Conservation (phyloP, 306 rosid genomes). For the Fagus crenata region DNA sequence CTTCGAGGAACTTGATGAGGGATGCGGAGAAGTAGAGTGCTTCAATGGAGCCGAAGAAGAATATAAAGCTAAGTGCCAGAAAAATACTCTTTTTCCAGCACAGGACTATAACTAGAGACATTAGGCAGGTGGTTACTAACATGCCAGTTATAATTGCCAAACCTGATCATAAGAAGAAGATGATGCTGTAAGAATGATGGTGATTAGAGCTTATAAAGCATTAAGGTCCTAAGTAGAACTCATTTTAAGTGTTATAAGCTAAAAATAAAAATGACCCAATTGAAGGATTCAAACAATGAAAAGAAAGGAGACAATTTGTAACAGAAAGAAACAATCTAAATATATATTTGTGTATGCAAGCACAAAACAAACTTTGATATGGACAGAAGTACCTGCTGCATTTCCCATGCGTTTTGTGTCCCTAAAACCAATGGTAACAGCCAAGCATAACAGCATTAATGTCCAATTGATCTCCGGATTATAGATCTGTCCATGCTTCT, state of each 20-base stretch:
- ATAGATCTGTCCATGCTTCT: conserved; percentile 91
- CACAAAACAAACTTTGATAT: conserved; percentile 10
- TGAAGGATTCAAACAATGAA: background rate
- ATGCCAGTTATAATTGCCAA: conserved; percentile 96
- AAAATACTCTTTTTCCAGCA: conserved; percentile 76
- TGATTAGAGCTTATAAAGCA: conserved; percentile 10
- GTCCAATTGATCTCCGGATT: conserved; percentile 96
- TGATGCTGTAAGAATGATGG: background rate
- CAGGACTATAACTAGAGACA: conserved; percentile 90
- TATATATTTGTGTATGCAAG: background rate
- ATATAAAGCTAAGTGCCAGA: conserved; percentile 68
- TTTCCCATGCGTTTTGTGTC: conserved; percentile 98
- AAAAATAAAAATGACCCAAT: background rate
- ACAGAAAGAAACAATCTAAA: background rate
- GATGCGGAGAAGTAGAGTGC: conserved; percentile 98
- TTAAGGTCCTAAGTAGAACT: background rate
- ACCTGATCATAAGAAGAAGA: conserved; percentile 52
- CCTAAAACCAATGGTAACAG: conserved; percentile 81
- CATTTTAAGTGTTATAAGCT: background rate
- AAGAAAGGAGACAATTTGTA: background rate
- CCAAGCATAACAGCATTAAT: conserved; percentile 79
- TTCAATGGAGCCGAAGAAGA: conserved; percentile 92
- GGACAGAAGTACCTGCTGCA: conserved; percentile 71
- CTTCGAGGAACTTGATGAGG: conserved; percentile 89
- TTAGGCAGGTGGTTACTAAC: conserved; percentile 91